These are phyloP conservation scores for Quercus dentata DNA, from an alignment of 306 rosid genomes.

Conservation along the genomic window DNA sequence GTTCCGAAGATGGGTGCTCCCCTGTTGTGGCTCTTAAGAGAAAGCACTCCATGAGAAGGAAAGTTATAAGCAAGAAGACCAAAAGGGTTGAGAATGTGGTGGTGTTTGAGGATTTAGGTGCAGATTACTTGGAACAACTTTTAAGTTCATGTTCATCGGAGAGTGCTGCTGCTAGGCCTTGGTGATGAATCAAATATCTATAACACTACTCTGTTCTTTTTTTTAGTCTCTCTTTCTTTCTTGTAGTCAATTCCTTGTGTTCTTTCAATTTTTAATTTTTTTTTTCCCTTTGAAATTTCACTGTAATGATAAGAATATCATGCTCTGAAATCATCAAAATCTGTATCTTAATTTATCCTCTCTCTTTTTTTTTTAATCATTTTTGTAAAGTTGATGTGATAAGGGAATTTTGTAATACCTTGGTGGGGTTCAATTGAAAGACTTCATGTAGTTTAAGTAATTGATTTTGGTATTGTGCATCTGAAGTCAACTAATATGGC, in stretches of 20 bases:
- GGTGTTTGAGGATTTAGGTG: conserved; percentile 86
- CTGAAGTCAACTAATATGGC: not conserved
- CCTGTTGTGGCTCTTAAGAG: conserved; percentile 89
- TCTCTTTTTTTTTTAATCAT: not conserved
- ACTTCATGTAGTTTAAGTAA: not conserved
- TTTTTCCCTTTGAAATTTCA: not conserved
- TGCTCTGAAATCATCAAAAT: conserved; percentile 22
- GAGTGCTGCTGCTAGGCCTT: conserved; percentile 18
- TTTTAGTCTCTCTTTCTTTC: no score
- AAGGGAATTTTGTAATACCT: not conserved
- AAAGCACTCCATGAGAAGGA: conserved; percentile 79
- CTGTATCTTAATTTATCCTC: conserved; percentile 4
- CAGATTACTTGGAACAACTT: conserved; percentile 88
- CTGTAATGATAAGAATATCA: conserved; percentile 26
- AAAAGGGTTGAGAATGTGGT: conserved; percentile 58
- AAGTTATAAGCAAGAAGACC: conserved; percentile 43
- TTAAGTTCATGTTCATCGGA: conserved; percentile 53
- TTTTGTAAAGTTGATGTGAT: conserved; percentile 1
- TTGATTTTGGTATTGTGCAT: not conserved
- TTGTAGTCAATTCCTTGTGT: not conserved
- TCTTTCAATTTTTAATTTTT: not conserved
- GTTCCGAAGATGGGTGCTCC: conserved; percentile 56
- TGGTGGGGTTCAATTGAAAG: not conserved
- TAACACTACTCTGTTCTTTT: not conserved
- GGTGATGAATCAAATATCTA: conserved; percentile 1